phyloP scores from a whole-genome alignment of 2,329 filamentous ascomycete genomes.

The Paecilomyces sp. region DNA sequence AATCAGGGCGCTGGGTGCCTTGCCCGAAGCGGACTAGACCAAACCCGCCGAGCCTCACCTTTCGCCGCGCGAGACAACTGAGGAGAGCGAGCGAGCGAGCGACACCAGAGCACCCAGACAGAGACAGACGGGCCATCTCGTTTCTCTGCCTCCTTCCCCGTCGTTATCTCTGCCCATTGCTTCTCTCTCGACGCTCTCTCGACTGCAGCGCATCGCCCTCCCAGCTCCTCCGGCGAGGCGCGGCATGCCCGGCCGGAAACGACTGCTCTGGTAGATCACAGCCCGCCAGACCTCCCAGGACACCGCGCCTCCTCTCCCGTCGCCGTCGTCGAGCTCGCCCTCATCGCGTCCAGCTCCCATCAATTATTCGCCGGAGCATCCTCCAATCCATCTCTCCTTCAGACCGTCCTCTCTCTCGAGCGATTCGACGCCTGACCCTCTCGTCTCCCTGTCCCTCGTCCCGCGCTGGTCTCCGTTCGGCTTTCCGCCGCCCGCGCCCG shows the following conservation, averaged over 20 bases:
- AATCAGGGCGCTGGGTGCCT: neutral
- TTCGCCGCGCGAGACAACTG: neutral
- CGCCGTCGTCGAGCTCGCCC: neutral
- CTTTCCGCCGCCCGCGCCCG: slow-evolving; percentile 6
- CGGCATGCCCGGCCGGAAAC: slow-evolving; percentile 12
- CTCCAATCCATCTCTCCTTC: neutral
- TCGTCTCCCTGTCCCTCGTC: slow-evolving; percentile 5
- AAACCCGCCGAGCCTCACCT: neutral
- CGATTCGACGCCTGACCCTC: neutral
- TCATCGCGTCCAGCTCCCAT: neutral
- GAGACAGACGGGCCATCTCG: neutral
- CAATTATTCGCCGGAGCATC: neutral
- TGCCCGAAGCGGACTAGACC: neutral
- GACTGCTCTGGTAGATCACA: slow-evolving; percentile 2
- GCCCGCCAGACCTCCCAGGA: neutral
- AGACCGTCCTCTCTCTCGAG: neutral
- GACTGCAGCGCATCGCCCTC: neutral
- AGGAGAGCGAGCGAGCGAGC: slow-evolving; percentile 9
- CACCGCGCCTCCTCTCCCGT: neutral
- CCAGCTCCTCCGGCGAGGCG: neutral
- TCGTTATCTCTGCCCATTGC: neutral
- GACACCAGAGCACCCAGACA: neutral
- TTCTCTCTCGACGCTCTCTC: neutral
- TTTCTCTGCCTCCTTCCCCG: neutral
- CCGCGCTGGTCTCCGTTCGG: slow-evolving; percentile 2